Evolutionary conservation across 805 yeast species (phyloP).

Genomic region (Yamadazyma kitorensis): DNA sequence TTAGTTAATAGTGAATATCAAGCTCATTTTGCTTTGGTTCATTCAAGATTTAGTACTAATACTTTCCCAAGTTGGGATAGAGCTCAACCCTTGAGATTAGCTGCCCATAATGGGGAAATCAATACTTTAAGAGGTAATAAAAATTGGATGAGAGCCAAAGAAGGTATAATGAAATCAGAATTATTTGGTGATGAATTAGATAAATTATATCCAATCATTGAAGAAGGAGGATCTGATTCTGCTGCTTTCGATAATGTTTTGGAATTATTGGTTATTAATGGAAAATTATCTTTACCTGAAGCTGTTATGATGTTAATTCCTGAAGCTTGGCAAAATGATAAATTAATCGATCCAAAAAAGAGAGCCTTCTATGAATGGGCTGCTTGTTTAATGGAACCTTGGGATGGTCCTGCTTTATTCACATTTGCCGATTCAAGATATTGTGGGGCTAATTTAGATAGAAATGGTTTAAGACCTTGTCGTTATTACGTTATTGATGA

Average conservation of each 20-base stretch:
- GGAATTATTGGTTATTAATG: conserved; percentile 87
- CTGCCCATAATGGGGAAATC: conserved; percentile 98
- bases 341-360: conserved; percentile 83
- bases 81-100: conserved; percentile 96
- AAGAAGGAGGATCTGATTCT: conserved; percentile 98
- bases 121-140: conserved; percentile 96
- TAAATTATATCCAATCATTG: conserved; percentile 88
- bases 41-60: conserved; percentile 95
- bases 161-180: conserved; percentile 89
- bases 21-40: conserved; percentile 94
- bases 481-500: conserved; percentile 94
- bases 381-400: conserved; percentile 97
- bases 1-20: conserved; percentile 86
- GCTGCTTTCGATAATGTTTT: conserved; percentile 96
- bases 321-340: conserved; percentile 95
- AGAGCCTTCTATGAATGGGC: conserved; percentile 99
- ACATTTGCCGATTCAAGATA: conserved; percentile 96
- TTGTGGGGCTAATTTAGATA: conserved; percentile 97
- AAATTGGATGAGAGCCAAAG: conserved; percentile 99
- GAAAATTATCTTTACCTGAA: conserved; percentile 89
- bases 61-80: conserved; percentile 99
- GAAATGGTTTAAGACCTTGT: conserved; percentile 98
- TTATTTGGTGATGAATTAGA: conserved; percentile 91
- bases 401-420: conserved; percentile 99
- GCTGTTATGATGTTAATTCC: conserved; percentile 97